Evolutionary conservation across 768 basidiomycete genomes (phyloP), one percentile per base, ranked within the genome.

Genomic region (Gloeophyllum trabeum): DNA sequence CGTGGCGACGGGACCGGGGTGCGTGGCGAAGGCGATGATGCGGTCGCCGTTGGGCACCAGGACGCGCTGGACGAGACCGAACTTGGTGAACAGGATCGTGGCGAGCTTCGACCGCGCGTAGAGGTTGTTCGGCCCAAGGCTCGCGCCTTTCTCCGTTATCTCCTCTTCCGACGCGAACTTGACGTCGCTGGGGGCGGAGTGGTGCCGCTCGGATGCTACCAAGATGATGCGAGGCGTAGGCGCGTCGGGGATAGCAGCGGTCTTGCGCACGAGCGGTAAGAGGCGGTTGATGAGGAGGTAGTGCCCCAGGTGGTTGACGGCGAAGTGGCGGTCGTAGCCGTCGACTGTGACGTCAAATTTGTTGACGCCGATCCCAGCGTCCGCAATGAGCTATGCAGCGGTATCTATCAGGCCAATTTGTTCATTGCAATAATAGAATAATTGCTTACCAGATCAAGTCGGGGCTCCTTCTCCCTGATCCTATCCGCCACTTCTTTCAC

Each of bases 61-160:
- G 4, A 55, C 57, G 22, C 56, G 47, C 22, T 55, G 47, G 38
- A 50, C 48, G 26, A 61, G 49, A 16, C 54, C 56, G 43, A 49
- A 58, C 41, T 50, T 65, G 43, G 54, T 51, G 51, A 62, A 66
- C 18, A 66, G 53, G 43, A 67, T 59, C 53, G 61, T 60, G 18
- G 64, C 64, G 43, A 66, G 58, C 48, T 67, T 65, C n/a, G 63
- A 60, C 40, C 66, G 61, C 4, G 59, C 62, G 50, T 64, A 63
- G 19, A 65, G 58, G 36, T 10, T 32, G 10, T 10, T 32, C 28
- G 28, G 28, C 28, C 10, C 16, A 10, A 10, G 28, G 16, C 10
- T 57, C 53, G 40, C 61, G 45, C 21, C 55, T 47, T 18, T 48
- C 48, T 61, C 55, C 35, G 56, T 63, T 47, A 69, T 54, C 54